Conservation (phyloP, 2,329 filamentous ascomycete genomes). For the Diaporthe citriasiana region DNA sequence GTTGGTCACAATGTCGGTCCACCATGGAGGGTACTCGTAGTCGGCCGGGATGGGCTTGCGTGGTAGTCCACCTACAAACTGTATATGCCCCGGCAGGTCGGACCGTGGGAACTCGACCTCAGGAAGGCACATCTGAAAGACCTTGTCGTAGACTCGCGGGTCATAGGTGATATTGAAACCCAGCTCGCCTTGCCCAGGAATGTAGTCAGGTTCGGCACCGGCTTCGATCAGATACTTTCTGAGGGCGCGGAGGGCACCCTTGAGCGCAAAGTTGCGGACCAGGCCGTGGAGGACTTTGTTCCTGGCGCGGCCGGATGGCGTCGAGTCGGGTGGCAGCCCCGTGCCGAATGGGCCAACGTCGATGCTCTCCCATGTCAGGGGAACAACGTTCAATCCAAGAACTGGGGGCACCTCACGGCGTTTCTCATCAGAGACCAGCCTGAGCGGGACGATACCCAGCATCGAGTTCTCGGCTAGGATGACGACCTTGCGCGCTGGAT, state of each 20-base stretch:
- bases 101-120: conserved; percentile 57
- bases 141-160: conserved; percentile 49
- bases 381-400: conserved; percentile 57
- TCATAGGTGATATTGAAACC: conserved; percentile 31
- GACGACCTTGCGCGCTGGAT: conserved; percentile 53
- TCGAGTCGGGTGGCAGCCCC: conserved; percentile 18
- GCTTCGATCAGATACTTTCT: conserved; percentile 50
- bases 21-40: conserved; percentile 59
- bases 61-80: conserved; percentile 59
- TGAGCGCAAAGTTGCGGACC: conserved; percentile 49
- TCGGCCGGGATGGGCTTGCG: conserved; percentile 48
- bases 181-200: conserved; percentile 9
- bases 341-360: conserved; percentile 44
- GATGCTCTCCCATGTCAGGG: conserved; percentile 30
- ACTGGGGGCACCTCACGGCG: conserved; percentile 52
- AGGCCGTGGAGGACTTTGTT: conserved; percentile 45
- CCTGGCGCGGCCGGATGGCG: conserved; percentile 22
- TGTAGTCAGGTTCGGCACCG: neutral
- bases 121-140: conserved; percentile 55
- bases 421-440: conserved; percentile 39
- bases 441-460: conserved; percentile 55
- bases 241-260: conserved; percentile 46
- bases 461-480: conserved; percentile 59
- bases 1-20: conserved; percentile 57
- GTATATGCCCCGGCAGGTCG: conserved; percentile 55